Percentiles rank a stretch among this genome's conserved stretches.
phyloP scores from a whole-genome alignment of 139 green algal genomes.

The Coelastrella sp. region DNA sequence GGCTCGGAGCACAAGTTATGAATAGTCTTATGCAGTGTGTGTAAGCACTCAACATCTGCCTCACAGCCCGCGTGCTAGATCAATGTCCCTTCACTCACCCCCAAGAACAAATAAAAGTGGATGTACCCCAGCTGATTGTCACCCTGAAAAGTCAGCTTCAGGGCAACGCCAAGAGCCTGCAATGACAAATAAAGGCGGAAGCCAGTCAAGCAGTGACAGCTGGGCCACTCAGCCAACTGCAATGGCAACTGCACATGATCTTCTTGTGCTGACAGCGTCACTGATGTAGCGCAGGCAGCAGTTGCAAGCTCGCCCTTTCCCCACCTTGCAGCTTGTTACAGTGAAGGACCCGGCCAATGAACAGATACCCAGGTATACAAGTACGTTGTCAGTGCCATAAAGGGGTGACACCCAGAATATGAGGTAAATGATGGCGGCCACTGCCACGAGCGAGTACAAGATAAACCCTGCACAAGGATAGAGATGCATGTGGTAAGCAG shows the following conservation, averaged over 20 bases:
- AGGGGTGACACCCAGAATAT: constrained; percentile 70
- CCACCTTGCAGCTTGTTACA: constrained; percentile 96
- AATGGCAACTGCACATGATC: too few species aligned
- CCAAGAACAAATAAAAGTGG: constrained; percentile 79
- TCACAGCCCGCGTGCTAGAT: too few species aligned
- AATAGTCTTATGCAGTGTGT: too few species aligned
- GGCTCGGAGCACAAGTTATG: too few species aligned
- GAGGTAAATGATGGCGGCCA: constrained; percentile 73
- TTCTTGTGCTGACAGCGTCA: too few species aligned
- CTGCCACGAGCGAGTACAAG: constrained; percentile 75
- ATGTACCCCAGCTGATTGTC: constrained; percentile 90
- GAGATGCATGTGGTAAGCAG: too few species aligned
- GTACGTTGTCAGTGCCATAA: constrained; percentile 82
- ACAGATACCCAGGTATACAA: constrained; percentile 97
- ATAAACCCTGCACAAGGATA: constrained; percentile 86
- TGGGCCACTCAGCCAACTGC: too few species aligned
- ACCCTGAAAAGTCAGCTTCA: constrained; percentile 96
- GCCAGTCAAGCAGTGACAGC: too few species aligned
- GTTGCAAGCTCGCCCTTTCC: background rate
- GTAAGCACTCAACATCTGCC: too few species aligned
- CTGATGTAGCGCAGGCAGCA: too few species aligned
- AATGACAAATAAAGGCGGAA: too few species aligned
- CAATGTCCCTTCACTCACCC: constrained; percentile 55
- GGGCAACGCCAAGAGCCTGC: constrained; percentile 92
- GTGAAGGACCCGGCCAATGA: constrained; percentile 92